Base-by-base conservation (phyloP, 306 rosid genomes). In the Cajanus cajan region DNA sequence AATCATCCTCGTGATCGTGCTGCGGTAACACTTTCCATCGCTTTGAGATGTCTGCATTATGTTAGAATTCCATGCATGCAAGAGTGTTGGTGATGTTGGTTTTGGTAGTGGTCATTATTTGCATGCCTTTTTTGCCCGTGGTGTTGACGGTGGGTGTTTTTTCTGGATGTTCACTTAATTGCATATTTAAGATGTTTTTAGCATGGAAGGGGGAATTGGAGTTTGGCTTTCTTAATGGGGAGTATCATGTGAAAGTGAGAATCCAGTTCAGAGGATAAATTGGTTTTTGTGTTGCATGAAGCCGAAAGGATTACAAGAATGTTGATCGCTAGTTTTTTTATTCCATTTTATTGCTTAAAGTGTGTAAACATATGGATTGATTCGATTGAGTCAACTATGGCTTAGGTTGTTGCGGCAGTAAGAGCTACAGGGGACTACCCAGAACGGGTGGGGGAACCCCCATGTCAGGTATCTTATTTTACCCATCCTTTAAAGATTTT, bases 341-440 rank as follows among this genome's bases (percentile, higher is more conserved):
- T 55, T 51, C 4, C 41, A 18, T 72, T 36, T 41, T 69, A 34
- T 8, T 72, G 25, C 7, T 7, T 0, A 63, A 78, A 28, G 31
- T 28, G 62, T 33, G 24, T 76, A 24, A 74, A 2, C 52, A 68
- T 84, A 65, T 74, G 57, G 77, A 73, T 61, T 43, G 13, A 65
- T n/a, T 18, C 24, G 0, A 16, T 36, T 70, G 8, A 59, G 73
- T 50, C 58, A 54, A 21, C 44, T 83, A 45, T 51, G 80, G 4
- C 34, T 59, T 69, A 93, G 98, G 98, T 93, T 81, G 93, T 80
- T 64, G 95, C 93, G 6, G 92, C 93, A 9, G 95, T 93, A n/a
- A 91, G 95, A 86, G 97, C 90, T 71, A 91, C 97, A 24, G 98
- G 95, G 85, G 98, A 93, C n/a, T 93, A 93, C 86, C 98, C 98